A percentile compares a stretch with the other conserved stretches of the same genome.
Evolutionary conservation across 2,329 filamentous ascomycete genomes (phyloP).

Genomic region (Colletotrichum tamarilloi): DNA sequence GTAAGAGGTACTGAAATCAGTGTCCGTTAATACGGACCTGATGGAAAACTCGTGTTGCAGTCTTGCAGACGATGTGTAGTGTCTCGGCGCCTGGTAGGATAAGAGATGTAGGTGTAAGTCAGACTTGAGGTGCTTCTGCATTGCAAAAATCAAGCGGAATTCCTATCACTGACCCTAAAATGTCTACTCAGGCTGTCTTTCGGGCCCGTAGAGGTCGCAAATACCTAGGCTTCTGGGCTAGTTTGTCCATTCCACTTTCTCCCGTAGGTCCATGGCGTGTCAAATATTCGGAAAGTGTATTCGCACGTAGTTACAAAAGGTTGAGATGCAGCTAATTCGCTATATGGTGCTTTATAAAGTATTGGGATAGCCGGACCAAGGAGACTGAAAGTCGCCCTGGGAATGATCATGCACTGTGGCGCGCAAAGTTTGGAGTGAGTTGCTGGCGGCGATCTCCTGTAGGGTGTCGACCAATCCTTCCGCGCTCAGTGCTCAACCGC

Average conservation of each 20-base stretch:
- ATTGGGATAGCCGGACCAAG: not conserved
- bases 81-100: too few relatives aligned
- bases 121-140: too few relatives aligned
- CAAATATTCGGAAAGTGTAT: not conserved
- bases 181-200: not conserved
- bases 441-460: not conserved
- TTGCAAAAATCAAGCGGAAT: too few relatives aligned
- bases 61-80: too few relatives aligned
- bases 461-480: not conserved
- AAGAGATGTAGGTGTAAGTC: too few relatives aligned
- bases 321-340: not conserved
- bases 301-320: not conserved
- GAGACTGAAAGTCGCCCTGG: not conserved
- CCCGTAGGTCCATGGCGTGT: not conserved
- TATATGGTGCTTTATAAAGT: too few relatives aligned
- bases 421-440: not conserved
- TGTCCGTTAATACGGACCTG: too few relatives aligned
- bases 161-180: not conserved
- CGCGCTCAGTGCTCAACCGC: not conserved
- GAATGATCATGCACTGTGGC: not conserved
- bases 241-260: not conserved
- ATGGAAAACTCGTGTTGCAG: too few relatives aligned
- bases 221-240: not conserved
- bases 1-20: too few relatives aligned
- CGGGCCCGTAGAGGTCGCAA: not conserved